Evolutionary conservation across 2,329 filamentous ascomycete species (phyloP), one percentile per base, ranked within the genome.

Genomic region (Atkinsonella texensis): DNA sequence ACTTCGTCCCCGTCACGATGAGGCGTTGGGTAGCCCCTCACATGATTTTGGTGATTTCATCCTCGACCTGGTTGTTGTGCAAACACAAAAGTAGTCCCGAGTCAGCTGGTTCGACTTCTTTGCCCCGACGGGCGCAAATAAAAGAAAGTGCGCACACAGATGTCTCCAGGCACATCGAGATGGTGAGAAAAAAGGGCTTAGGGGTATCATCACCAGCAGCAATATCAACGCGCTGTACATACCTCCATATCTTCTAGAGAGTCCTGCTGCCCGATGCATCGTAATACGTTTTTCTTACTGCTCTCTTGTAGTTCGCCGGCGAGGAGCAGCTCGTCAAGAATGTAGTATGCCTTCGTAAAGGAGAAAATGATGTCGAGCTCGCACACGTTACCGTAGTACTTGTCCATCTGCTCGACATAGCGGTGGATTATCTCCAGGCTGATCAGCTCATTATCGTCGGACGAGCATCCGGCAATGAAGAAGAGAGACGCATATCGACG

Each of bases 341-440:
- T 98, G 71, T 97, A 98, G 71, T 98, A 98, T 54, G 93, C 93
- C 71, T 98, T 98, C 62, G 95, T 95, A 70, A 98, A 98, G 68
- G 95, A 97, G 80, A 98, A 98, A 69, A 98, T 98, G 71, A 97
- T 96, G 69, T 97, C 90, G 58, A 98, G 81, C 74, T 98, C 93
- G 83, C 93, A 98, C 54, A 98, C 93, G 69, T 98, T 98, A 70
- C 93, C 93, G 70, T 97, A 98, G 75, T 98, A 98, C 70, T 98
- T 98, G 78, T 98, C 93, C 93, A 98, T 98, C 73, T 98, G 93
- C 71, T 98, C 93, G 65, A 98, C 93, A 68, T 98, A 98, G 71
- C 93, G 89, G 70, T 98, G 93, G 63, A 98, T 94, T 66, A 98
- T 89, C 70, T 98, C 93, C 66, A 98, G 88, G 23, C 89, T 95